Percentiles rank a stretch among this genome's conserved stretches.
Conservation (phyloP, 2,329 filamentous ascomycete species). For the Aspergillus felis region DNA sequence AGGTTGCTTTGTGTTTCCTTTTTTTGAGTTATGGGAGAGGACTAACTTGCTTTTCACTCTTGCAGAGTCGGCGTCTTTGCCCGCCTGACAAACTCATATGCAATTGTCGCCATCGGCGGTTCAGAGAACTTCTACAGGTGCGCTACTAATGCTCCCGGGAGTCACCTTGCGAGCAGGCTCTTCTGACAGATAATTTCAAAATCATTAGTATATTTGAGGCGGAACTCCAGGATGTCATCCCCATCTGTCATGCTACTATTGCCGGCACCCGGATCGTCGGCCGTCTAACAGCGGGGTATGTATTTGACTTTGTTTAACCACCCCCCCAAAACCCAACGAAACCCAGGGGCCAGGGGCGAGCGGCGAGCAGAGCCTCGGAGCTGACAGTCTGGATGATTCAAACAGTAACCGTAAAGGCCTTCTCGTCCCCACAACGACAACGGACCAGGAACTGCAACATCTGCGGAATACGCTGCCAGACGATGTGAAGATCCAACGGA, state of each 20-base stretch:
- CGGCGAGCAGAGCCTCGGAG: neutral
- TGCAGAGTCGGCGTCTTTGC: constrained; percentile 90
- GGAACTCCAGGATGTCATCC: constrained; percentile 94
- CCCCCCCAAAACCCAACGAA: neutral
- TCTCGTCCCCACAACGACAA: constrained; percentile 90
- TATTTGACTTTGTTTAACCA: constrained; percentile 3
- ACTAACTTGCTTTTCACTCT: constrained; percentile 1
- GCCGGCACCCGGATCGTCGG: constrained; percentile 95
- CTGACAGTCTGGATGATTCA: constrained; percentile 1
- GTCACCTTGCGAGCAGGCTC: neutral
- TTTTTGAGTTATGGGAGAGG: neutral
- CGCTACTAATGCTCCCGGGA: constrained; percentile 12
- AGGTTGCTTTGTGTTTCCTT: neutral
- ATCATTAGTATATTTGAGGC: constrained; percentile 80
- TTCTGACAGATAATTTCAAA: neutral
- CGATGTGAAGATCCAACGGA: constrained; percentile 87
- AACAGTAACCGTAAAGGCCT: constrained; percentile 89
- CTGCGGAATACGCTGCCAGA: constrained; percentile 93
- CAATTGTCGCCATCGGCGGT: constrained; percentile 86
- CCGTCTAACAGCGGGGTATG: constrained; percentile 84
- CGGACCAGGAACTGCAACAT: constrained; percentile 97
- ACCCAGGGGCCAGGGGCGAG: neutral
- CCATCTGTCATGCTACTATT: constrained; percentile 94
- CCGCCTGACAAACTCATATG: constrained; percentile 95
- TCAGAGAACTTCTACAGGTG: constrained; percentile 98